Conservation (phyloP, 306 rosid species). For the Canavalia ensiformis region DNA sequence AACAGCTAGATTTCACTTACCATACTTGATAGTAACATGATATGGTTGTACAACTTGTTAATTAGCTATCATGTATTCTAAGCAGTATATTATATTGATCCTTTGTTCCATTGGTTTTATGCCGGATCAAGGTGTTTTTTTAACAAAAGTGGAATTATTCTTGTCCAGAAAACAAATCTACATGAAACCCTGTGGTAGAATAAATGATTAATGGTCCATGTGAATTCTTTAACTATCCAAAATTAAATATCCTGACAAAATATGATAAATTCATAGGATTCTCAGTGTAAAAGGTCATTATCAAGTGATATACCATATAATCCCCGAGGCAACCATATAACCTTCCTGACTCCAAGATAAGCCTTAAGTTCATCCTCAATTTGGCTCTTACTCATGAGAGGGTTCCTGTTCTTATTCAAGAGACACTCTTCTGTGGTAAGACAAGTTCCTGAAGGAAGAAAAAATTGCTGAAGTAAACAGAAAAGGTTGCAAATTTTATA, state of each 20-base stretch:
- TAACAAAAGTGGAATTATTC: neutral
- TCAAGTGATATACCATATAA: slow-evolving; percentile 69
- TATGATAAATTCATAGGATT: slow-evolving; percentile 23
- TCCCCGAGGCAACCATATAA: slow-evolving; percentile 95
- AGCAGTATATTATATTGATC: neutral
- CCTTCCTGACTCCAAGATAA: slow-evolving; percentile 82
- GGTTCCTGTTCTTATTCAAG: slow-evolving; percentile 89
- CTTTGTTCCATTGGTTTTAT: slow-evolving; percentile 12
- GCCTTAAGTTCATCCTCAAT: slow-evolving; percentile 84
- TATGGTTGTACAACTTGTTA: slow-evolving; percentile 35
- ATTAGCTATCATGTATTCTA: neutral
- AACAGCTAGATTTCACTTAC: slow-evolving; percentile 25
- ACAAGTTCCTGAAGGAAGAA: slow-evolving; percentile 79
- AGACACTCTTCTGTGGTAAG: slow-evolving; percentile 98
- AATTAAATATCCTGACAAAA: slow-evolving; percentile 34
- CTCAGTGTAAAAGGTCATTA: slow-evolving; percentile 17
- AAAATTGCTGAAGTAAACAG: slow-evolving; percentile 21
- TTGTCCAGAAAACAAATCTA: neutral
- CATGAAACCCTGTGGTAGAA: slow-evolving; percentile 6
- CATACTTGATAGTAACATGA: slow-evolving; percentile 14
- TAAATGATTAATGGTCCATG: slow-evolving; percentile 32
- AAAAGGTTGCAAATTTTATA: slow-evolving; percentile 12
- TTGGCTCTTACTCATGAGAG: slow-evolving; percentile 73
- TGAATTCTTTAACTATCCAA: slow-evolving; percentile 7
- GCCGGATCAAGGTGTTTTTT: neutral